These are phyloP conservation scores for Camellia lanceoleosa DNA, from an alignment of 148 eudicot genomes.

Conservation along the genomic window DNA sequence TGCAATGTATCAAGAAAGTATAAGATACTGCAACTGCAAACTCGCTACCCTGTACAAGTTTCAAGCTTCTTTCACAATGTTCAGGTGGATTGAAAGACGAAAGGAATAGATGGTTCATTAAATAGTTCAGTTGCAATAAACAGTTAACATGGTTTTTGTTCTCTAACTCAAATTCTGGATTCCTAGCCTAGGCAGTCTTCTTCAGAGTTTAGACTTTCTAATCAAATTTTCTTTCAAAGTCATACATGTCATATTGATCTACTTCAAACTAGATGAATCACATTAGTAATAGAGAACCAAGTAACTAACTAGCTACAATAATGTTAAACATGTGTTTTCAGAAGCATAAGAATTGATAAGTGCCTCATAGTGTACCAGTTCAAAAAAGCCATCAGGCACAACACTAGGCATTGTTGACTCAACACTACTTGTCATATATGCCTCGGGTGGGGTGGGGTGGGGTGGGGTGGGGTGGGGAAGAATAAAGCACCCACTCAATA, in stretches of 20 bases:
- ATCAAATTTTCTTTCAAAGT: neutral
- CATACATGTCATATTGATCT: neutral
- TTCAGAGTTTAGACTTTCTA: neutral
- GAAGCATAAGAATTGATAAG: neutral
- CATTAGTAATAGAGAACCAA: neutral
- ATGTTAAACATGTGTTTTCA: neutral
- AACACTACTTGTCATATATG: neutral
- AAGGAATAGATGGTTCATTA: neutral
- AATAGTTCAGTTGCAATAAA: neutral
- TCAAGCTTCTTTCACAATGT: neutral
- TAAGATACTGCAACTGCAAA: neutral
- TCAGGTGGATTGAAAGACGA: neutral
- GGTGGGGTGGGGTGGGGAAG: too few relatives aligned
- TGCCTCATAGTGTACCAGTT: neutral
- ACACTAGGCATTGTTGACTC: neutral
- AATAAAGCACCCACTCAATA: too few relatives aligned
- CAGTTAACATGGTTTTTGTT: neutral
- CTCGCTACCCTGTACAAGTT: constrained; percentile 3
- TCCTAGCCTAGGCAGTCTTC: neutral
- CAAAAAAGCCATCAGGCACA: neutral
- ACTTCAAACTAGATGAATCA: neutral
- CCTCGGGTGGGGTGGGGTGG: too few relatives aligned
- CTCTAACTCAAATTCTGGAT: neutral
- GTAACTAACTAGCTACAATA: neutral
- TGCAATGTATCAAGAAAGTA: constrained; percentile 31